Conservation (phyloP, 495 filamentous ascomycete genomes). For the Penicillium macrosclerotiorum region DNA sequence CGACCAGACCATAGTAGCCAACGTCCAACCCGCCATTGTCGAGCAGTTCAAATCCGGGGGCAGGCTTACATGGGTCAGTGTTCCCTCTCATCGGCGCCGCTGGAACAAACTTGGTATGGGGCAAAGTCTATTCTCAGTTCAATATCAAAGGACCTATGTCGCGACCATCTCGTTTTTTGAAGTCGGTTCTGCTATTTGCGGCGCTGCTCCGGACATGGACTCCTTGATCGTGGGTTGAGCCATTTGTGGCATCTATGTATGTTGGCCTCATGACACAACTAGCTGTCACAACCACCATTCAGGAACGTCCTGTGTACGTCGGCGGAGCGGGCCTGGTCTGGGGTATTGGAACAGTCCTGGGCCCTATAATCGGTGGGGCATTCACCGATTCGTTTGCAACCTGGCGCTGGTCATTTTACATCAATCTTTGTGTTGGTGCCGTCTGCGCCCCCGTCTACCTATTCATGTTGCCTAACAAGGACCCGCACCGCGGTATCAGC, state of each 20-base stretch:
- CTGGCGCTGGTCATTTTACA: conserved; percentile 44
- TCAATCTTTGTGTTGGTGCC: conserved; percentile 57
- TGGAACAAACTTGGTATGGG: neutral
- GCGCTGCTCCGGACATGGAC: conserved; percentile 41
- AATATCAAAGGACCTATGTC: conserved; percentile 48
- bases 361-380: conserved; percentile 40
- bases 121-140: conserved; percentile 8
- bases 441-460: conserved; percentile 53
- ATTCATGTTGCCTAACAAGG: conserved; percentile 47
- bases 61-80: no score
- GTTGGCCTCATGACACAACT: conserved; percentile 5
- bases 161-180: conserved; percentile 42
- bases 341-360: conserved; percentile 42
- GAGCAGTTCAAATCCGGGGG: neutral
- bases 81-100: no score
- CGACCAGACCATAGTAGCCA: neutral
- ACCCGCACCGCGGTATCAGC: conserved; percentile 39
- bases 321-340: neutral
- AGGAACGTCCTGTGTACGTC: conserved; percentile 2
- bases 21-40: neutral
- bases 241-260: conserved; percentile 26
- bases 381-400: conserved; percentile 40
- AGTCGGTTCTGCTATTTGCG: conserved; percentile 43
- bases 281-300: conserved; percentile 1
- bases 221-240: conserved; percentile 45